Base-by-base conservation (phyloP, 2,329 filamentous ascomycete genomes). In the Sclerotinia borealis region DNA sequence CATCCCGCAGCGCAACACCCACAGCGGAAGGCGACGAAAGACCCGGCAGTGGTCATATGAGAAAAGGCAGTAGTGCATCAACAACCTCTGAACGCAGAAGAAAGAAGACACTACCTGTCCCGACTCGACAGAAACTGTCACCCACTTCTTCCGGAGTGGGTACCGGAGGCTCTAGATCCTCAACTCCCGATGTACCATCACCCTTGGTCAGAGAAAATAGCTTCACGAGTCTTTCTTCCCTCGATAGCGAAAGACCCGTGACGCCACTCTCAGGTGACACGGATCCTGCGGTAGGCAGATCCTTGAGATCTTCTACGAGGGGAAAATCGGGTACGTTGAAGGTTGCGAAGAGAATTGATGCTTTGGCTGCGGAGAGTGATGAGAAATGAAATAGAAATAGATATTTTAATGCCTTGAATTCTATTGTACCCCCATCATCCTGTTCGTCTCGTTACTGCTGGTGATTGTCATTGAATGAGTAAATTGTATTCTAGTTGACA, bases 1-100 rank as follows among this genome's bases (percentile, higher is more conserved):
- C 73, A 25, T 76, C 75, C n/a, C 68, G 74, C 36, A 76, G 74
- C 59, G 70, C 69, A 9, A 76, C 73, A 0, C 73, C 74, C 2
- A 70, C 67, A 17, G 62, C 70, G 8, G 73, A 76, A 29, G 74
- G 75, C 27, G 71, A 74, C 25, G 65, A 66, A 19, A 49, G 65
- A 29, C 51, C 39, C 19, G 37, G 68, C 31, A 64, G 51, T 11
- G 65, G 70, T 41, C 71, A 71, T 51, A 64, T 66, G 47, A 67
- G 73, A 13, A 65, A 70, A 62, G 68, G 69, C 27, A 73, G 72
- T 52, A 73, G 65, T 54, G 68, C 69, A 29, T 73, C 73, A 10
- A 71, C 55, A 48, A 61, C 70, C 45, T 71, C 69, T 22, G 72
- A 72, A 25, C 65, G 69, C 19, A 56, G 50, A 31, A 67, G 71